Conservation (phyloP, 2,329 filamentous ascomycete genomes). For the Cordyceps cateniannulata region DNA sequence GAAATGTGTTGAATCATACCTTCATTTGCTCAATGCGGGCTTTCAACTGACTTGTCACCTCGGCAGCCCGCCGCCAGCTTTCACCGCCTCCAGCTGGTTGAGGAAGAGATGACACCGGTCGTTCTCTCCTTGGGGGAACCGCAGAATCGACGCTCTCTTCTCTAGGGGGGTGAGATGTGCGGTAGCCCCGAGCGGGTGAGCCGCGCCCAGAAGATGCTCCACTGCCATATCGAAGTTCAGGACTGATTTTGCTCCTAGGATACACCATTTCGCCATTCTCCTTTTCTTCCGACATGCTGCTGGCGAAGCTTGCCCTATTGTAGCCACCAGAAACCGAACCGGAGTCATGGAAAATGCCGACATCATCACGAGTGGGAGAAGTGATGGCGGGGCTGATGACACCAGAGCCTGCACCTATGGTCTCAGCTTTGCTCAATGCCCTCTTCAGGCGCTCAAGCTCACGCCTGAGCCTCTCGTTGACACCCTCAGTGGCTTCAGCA, state of each 20-base stretch:
- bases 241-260: slow-evolving; percentile 46
- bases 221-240: slow-evolving; percentile 46
- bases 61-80: slow-evolving; percentile 94
- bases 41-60: slow-evolving; percentile 96
- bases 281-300: slow-evolving; percentile 67
- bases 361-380: slow-evolving; percentile 52
- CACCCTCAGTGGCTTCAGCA: slow-evolving; percentile 79
- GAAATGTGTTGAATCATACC: slow-evolving; percentile 32
- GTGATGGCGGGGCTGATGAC: slow-evolving; percentile 37
- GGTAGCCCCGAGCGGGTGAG: slow-evolving; percentile 52
- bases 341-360: slow-evolving; percentile 52
- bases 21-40: slow-evolving; percentile 99
- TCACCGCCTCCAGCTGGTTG: slow-evolving; percentile 44
- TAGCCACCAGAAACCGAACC: slow-evolving; percentile 32
- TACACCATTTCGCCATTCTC: slow-evolving; percentile 57
- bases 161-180: slow-evolving; percentile 28
- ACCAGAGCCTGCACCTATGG: slow-evolving; percentile 34
- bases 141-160: slow-evolving; percentile 28
- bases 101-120: slow-evolving; percentile 30
- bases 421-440: slow-evolving; percentile 61
- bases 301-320: slow-evolving; percentile 56
- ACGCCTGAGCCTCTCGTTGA: slow-evolving; percentile 73
- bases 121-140: slow-evolving; percentile 22
- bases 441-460: slow-evolving; percentile 93
- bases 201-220: slow-evolving; percentile 50